Percentiles rank a stretch among this genome's conserved stretches.
Evolutionary conservation across 306 rosid species (phyloP).

Genomic region (Vicia villosa): DNA sequence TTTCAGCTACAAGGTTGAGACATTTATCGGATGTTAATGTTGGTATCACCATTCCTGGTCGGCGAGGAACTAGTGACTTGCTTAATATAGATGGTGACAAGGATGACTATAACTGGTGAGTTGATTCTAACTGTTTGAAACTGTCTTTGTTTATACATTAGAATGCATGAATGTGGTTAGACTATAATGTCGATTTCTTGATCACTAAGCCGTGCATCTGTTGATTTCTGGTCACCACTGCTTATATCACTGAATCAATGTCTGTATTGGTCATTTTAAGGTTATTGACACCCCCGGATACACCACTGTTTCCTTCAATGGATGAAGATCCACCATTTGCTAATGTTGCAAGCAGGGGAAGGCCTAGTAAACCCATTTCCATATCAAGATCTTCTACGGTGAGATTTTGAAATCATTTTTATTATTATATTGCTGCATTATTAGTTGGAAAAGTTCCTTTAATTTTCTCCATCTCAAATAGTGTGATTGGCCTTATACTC

Average conservation of each 20-base stretch:
- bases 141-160: constrained; percentile 1
- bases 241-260: constrained; percentile 35
- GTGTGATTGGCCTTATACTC: constrained; percentile 28
- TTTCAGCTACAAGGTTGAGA: constrained; percentile 67
- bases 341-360: constrained; percentile 59
- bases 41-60: constrained; percentile 66
- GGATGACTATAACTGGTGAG: constrained; percentile 82
- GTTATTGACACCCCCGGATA: constrained; percentile 88
- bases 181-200: constrained; percentile 16
- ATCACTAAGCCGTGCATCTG: constrained; percentile 19
- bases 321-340: constrained; percentile 63
- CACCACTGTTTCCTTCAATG: constrained; percentile 83
- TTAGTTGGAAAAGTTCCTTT: background rate
- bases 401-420: constrained; percentile 39
- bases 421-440: constrained; percentile 35
- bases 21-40: constrained; percentile 67
- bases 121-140: background rate
- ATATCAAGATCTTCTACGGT: constrained; percentile 88
- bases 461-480: constrained; percentile 12
- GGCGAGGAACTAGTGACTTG: constrained; percentile 72
- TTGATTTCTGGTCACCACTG: constrained; percentile 27
- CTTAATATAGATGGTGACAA: constrained; percentile 72
- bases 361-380: constrained; percentile 86
- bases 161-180: background rate
- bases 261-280: constrained; percentile 41